These are phyloP conservation scores for Camptophora hylomeconis DNA, from an alignment of 2,329 filamentous ascomycete species.

Conservation along the genomic window DNA sequence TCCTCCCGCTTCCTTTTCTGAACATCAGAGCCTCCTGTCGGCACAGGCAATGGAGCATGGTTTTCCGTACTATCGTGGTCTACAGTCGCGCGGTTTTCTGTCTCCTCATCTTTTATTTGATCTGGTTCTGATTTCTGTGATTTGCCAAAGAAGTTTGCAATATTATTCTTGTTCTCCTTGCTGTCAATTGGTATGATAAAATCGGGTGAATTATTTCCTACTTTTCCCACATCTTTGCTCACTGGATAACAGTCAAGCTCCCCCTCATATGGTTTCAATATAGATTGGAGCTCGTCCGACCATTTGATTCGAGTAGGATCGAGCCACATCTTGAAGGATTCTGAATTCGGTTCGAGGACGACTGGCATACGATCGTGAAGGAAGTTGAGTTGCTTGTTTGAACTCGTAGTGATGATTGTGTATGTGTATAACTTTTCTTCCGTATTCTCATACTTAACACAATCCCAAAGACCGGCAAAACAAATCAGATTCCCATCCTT, in stretches of 20 bases:
- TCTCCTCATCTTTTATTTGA: slow-evolving; percentile 23
- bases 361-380: slow-evolving; percentile 95
- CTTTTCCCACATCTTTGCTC: slow-evolving; percentile 79
- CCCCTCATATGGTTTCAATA: slow-evolving; percentile 67
- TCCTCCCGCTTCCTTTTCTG: slow-evolving; percentile 17
- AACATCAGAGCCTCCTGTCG: slow-evolving; percentile 18
- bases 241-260: slow-evolving; percentile 79
- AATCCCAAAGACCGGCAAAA: slow-evolving; percentile 86
- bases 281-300: slow-evolving; percentile 61
- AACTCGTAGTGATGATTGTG: slow-evolving; percentile 82
- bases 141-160: slow-evolving; percentile 77
- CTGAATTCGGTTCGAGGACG: slow-evolving; percentile 64
- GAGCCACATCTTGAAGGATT: slow-evolving; percentile 61
- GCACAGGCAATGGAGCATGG: slow-evolving; percentile 38
- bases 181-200: slow-evolving; percentile 77
- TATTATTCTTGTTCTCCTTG: slow-evolving; percentile 81
- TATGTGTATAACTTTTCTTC: slow-evolving; percentile 71
- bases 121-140: slow-evolving; percentile 20
- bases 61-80: slow-evolving; percentile 35
- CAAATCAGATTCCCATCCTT: slow-evolving; percentile 76
- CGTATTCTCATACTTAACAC: slow-evolving; percentile 65
- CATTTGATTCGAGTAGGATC: slow-evolving; percentile 61
- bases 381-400: slow-evolving; percentile 70
- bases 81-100: slow-evolving; percentile 30
- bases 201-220: slow-evolving; percentile 74